phyloP scores from a whole-genome alignment of 1,284 basidiomycete species.

The Sanguinoderma infundibulare region DNA sequence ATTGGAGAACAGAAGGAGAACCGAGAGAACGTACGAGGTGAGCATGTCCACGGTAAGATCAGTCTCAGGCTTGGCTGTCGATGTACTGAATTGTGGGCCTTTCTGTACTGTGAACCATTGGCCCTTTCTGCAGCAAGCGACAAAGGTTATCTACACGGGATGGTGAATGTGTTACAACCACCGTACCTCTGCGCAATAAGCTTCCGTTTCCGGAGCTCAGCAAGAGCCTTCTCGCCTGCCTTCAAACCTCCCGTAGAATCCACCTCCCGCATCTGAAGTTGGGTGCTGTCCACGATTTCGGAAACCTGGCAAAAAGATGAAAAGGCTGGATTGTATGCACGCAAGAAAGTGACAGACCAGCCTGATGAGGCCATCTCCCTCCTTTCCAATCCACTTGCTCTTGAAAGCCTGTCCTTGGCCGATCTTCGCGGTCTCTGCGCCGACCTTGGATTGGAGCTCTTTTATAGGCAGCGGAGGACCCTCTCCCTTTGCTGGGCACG shows the following conservation, averaged over 20 bases:
- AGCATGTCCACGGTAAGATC: slow-evolving; percentile 98
- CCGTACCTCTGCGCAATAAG: slow-evolving; percentile 72
- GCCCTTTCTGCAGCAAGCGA: slow-evolving; percentile 69
- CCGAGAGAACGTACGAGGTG: slow-evolving; percentile 60
- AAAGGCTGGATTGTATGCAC: slow-evolving; percentile 7
- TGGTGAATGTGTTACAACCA: slow-evolving; percentile 3
- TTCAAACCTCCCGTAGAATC: slow-evolving; percentile 72
- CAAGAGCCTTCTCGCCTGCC: slow-evolving; percentile 79
- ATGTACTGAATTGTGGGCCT: slow-evolving; percentile 89
- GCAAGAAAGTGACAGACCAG: slow-evolving; percentile 55
- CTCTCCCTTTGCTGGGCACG: slow-evolving; percentile 73
- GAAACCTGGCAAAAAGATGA: slow-evolving; percentile 46
- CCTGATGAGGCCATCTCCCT: slow-evolving; percentile 87
- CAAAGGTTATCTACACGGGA: slow-evolving; percentile 88
- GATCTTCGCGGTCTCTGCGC: slow-evolving; percentile 85
- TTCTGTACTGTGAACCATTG: slow-evolving; percentile 94
- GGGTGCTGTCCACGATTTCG: slow-evolving; percentile 76
- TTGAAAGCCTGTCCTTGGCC: slow-evolving; percentile 97
- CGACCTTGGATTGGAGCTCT: slow-evolving; percentile 76
- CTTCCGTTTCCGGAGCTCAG: slow-evolving; percentile 93
- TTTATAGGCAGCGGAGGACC: slow-evolving; percentile 67
- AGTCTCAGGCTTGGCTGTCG: slow-evolving; percentile 96
- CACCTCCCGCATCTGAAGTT: slow-evolving; percentile 79
- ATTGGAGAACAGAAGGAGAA: not conserved
- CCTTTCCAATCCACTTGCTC: slow-evolving; percentile 96